Percentiles rank a stretch among this genome's conserved stretches.
phyloP scores from a whole-genome alignment of 2,329 filamentous ascomycete genomes.

The Amylocarpus encephaloides region DNA sequence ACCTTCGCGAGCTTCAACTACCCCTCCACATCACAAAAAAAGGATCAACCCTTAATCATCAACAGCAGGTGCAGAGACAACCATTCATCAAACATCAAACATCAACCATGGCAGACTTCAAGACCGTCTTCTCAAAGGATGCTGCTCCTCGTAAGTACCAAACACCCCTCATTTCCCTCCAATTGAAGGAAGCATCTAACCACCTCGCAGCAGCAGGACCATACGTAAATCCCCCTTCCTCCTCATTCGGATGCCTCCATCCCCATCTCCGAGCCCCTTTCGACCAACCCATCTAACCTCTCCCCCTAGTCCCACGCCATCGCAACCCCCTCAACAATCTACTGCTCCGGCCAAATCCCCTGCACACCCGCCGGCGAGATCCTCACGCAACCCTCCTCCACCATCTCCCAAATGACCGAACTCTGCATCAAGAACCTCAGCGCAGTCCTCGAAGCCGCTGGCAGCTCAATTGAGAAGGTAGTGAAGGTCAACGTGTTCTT shows the following conservation, averaged over 20 bases:
- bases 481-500: conserved; percentile 82
- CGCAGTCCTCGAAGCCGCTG: conserved; percentile 78
- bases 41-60: neutral
- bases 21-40: neutral
- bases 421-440: conserved; percentile 73
- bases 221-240: conserved; percentile 17
- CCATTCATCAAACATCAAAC: neutral
- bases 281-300: conserved; percentile 7
- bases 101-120: conserved; percentile 30
- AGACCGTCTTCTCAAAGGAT: conserved; percentile 30
- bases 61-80: neutral
- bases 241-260: neutral
- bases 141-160: conserved; percentile 30
- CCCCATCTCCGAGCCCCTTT: conserved; percentile 6
- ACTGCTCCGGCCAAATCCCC: conserved; percentile 52
- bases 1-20: neutral
- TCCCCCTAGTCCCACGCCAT: conserved; percentile 53
- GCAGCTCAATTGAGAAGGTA: conserved; percentile 70
- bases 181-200: conserved; percentile 6
- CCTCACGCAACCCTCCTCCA: conserved; percentile 43
- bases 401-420: conserved; percentile 59
- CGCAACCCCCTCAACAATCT: conserved; percentile 59
- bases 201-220: conserved; percentile 24
- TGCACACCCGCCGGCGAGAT: conserved; percentile 28
- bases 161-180: neutral